Evolutionary conservation across 306 rosid genomes (phyloP), one percentile per base, ranked within the genome.

Genomic region (Ceratonia siliqua): DNA sequence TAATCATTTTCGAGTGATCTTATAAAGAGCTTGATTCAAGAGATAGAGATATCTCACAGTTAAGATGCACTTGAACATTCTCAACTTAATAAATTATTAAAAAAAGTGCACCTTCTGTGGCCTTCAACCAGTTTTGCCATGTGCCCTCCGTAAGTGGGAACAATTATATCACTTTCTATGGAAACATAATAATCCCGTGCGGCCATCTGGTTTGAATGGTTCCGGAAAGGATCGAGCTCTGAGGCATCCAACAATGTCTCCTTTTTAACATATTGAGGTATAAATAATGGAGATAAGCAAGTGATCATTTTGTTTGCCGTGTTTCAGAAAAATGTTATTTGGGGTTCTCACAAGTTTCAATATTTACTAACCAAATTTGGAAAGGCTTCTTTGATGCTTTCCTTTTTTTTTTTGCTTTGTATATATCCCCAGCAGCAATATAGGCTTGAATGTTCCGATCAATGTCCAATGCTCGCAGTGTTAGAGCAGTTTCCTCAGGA

Each of bases 81-180:
- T n/a, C n/a, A n/a, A n/a, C n/a, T 8, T 3, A 1, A 6, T 6
- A 14, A 14, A 12, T 2, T 3, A 15, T 45, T 2, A 11, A 9
- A 20, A 5, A 27, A 55, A 24, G 46, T 22, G 62, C 65, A 89
- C 97, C 95, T 84, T 72, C 96, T 89, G 62, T 89, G 91, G 58
- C 97, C 97, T 76, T 86, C 92, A 33, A 89, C 93, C 12, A 89
- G 87, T 85, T 86, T 89, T 13, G 97, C 97, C 96, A 89, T 92
- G 84, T 92, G 79, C 27, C 96, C 96, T 22, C 77, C 80, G 22
- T 88, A 89, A 2, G 97, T 82, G 8, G 93, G 96, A 62, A 92
- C 74, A 39, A 89, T 89, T 10, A 88, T 86, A 45, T 89, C 97
- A 74, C 96, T 87, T 67, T 87, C 96, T 48, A 89, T 61, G 9